Conservation (phyloP, 1,284 basidiomycete species). For the Naganishia sp. region DNA sequence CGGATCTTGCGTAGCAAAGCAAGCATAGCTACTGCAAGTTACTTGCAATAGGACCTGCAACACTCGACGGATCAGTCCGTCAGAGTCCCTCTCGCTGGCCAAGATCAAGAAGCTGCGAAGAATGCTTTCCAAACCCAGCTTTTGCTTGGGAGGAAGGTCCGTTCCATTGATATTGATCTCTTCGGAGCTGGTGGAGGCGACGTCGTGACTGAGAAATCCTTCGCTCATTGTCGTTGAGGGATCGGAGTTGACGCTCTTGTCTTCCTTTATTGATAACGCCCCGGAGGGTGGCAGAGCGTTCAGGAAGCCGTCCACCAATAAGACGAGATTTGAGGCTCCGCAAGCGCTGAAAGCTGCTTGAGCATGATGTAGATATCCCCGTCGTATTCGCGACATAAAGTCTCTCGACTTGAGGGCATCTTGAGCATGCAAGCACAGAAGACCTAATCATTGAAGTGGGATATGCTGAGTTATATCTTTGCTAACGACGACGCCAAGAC, state of each 20-base stretch:
- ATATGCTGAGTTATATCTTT: not conserved
- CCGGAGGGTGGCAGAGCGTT: not conserved
- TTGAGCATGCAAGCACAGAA: constrained; percentile 17
- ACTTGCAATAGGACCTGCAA: constrained; percentile 31
- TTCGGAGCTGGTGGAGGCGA: constrained; percentile 4
- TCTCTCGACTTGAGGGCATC: not conserved
- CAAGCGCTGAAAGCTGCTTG: constrained; percentile 17
- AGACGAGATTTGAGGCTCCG: constrained; percentile 17
- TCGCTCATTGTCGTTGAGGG: constrained; percentile 3
- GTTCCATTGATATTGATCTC: constrained; percentile 2
- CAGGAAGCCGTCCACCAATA: constrained; percentile 5
- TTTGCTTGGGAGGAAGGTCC: constrained; percentile 1
- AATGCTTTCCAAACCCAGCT: constrained; percentile 28
- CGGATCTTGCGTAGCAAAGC: constrained; percentile 32
- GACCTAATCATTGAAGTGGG: not conserved
- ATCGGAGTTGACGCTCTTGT: not conserved
- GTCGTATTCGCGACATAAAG: not conserved
- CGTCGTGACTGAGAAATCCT: constrained; percentile 4
- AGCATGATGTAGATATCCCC: constrained; percentile 9
- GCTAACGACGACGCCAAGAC: not conserved
- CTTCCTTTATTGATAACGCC: not conserved
- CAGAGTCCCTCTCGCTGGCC: constrained; percentile 30
- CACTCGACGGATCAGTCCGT: constrained; percentile 29
- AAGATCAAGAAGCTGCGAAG: constrained; percentile 29
- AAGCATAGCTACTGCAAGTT: constrained; percentile 31